Base-by-base conservation (phyloP, 768 basidiomycete species). In the Amanita polypyramis region DNA sequence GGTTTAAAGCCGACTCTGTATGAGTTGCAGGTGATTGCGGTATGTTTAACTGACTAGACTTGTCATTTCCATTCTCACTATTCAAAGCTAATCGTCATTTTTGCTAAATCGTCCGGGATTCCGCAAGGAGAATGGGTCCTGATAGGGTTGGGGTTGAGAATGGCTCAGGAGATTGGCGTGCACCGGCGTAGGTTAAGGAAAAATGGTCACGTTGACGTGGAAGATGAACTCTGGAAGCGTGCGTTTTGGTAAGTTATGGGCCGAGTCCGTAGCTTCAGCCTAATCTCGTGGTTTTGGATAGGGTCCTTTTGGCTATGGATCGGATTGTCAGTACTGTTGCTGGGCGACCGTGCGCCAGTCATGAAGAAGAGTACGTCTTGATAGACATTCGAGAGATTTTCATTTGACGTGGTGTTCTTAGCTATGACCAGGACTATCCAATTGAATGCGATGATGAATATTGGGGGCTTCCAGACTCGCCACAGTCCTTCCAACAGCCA, bases 221-320 rank as follows among this genome's bases (percentile, higher is more conserved):
- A 88, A 53, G 74, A 81, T 47, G 86, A 91, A 59, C 67, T 84
- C 17, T 85, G 83, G 77, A 85, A 85, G 58, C 74, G 81, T 19
- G 76, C 74, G 6, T 81, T 81, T 55, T 82, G 79, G 78, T 75
- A 40, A 19, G 9, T 7, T 37, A 17, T 14, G 35, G 12, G 14
- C 32, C 25, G 25, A 3, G 11, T 4, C 19, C 8, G 23, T 17
- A 15, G 25, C 1, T 14, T 14, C 14, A 17, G n/a, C 15, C 36
- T 39, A 27, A 44, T 8, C 20, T 12, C 12, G 11, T 17, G 11
- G n/a, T 12, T 3, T 42, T 4, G 10, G 27, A 6, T 44, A 79
- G 79, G 77, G 68, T 73, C 0, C 64, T 79, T 7, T 60, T 77
- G 15, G 64, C 58, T 21, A 60, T 77, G 35, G 79, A 82, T 55